phyloP scores from a whole-genome alignment of 495 filamentous ascomycete genomes.

The Aspergillus affinis region DNA sequence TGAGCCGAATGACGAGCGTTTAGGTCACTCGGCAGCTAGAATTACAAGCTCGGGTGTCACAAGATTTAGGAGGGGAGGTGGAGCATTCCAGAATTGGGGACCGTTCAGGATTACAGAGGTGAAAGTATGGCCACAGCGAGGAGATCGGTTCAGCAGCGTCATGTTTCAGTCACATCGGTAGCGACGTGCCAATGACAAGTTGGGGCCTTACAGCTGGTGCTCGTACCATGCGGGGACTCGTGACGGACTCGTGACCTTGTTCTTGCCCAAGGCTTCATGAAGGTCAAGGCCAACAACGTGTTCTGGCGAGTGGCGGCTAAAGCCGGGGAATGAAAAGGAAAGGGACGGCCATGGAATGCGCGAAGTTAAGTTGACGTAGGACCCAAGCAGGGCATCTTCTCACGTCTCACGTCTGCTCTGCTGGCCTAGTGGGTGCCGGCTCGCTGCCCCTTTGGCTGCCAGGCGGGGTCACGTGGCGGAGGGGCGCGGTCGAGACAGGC shows the following conservation, averaged over 20 bases:
- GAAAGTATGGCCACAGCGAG: neutral
- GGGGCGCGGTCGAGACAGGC: constrained; percentile 6
- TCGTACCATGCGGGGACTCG: neutral
- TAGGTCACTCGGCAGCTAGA: neutral
- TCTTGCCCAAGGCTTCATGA: constrained; percentile 1
- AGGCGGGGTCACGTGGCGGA: constrained; percentile 12
- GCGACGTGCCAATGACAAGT: constrained; percentile 10
- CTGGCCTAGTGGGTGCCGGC: no score
- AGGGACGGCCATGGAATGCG: neutral
- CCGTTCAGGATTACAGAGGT: neutral
- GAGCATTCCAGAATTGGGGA: neutral
- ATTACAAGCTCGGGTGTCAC: neutral
- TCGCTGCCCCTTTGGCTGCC: constrained; percentile 8
- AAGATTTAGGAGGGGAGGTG: neutral
- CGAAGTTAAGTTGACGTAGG: neutral
- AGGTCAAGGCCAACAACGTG: neutral
- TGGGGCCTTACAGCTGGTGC: constrained; percentile 20
- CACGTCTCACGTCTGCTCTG: no score
- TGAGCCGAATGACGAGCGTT: neutral
- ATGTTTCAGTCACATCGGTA: constrained; percentile 18
- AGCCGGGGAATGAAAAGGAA: constrained; percentile 7
- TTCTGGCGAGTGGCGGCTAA: constrained; percentile 11
- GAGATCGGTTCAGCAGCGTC: constrained; percentile 13
- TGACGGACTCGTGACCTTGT: neutral
- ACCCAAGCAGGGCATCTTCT: no score